Conservation (phyloP, 2,329 filamentous ascomycete species). For the Neofusicoccum parvum region DNA sequence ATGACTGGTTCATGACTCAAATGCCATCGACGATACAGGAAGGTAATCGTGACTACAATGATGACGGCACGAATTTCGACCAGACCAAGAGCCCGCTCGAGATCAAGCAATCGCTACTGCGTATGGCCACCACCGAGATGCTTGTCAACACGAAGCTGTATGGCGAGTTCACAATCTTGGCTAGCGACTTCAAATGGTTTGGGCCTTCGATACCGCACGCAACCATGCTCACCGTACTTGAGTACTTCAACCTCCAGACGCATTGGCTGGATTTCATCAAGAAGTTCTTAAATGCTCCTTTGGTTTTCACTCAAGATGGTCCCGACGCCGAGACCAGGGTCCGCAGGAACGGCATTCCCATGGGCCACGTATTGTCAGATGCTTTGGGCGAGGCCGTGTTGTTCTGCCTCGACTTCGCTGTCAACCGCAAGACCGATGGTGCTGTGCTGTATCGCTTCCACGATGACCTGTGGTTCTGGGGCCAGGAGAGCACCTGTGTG, state of each 20-base stretch:
- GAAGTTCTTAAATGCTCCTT: constrained; percentile 55
- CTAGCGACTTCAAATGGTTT: constrained; percentile 55
- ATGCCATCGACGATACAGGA: constrained; percentile 48
- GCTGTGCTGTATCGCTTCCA: constrained; percentile 62
- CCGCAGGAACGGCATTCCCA: constrained; percentile 61
- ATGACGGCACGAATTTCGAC: constrained; percentile 35
- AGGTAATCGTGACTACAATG: constrained; percentile 40
- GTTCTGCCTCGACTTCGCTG: constrained; percentile 66
- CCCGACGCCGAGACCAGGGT: constrained; percentile 45
- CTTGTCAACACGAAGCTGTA: constrained; percentile 52
- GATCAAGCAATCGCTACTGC: constrained; percentile 60
- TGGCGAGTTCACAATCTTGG: constrained; percentile 55
- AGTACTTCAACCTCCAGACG: constrained; percentile 31
- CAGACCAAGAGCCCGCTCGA: constrained; percentile 45
- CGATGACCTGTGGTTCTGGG: constrained; percentile 71
- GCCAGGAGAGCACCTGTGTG: constrained; percentile 54
- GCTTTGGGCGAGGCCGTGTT: constrained; percentile 62
- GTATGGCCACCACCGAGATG: constrained; percentile 59
- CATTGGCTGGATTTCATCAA: constrained; percentile 34
- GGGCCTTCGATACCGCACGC: constrained; percentile 32
- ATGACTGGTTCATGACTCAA: constrained; percentile 59
- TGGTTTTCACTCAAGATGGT: constrained; percentile 60
- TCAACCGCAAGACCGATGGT: constrained; percentile 61
- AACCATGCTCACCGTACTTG: constrained; percentile 32
- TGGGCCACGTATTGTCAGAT: constrained; percentile 61